A percentile compares a stretch with the other conserved stretches of the same genome.
phyloP scores from a whole-genome alignment of 164 flowering plant species.

The Buxus sempervirens region DNA sequence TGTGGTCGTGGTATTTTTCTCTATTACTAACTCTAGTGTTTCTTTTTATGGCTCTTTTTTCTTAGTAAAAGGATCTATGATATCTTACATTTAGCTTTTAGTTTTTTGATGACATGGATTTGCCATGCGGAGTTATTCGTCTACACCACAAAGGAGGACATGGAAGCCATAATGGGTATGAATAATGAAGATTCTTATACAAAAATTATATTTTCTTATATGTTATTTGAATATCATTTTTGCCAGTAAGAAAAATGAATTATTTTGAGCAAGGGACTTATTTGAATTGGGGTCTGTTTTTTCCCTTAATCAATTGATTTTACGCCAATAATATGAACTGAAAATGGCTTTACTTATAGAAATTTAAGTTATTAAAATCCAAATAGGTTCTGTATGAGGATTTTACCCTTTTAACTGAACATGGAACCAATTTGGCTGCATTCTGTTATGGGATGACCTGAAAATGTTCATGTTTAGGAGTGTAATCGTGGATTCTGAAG shows the following conservation, averaged over 20 bases:
- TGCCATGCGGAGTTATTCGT: slow-evolving; percentile 97
- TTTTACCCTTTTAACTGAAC: no score
- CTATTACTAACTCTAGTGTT: not conserved
- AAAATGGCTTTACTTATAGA: not conserved
- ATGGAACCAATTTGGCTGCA: no score
- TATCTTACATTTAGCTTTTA: slow-evolving; percentile 17
- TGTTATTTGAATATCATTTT: not conserved
- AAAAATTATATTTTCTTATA: not conserved
- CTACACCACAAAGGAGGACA: slow-evolving; percentile 72
- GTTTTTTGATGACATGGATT: slow-evolving; percentile 87
- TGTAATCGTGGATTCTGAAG: no score
- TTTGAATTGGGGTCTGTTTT: not conserved
- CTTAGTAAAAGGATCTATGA: not conserved
- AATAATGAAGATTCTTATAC: not conserved
- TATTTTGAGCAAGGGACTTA: not conserved
- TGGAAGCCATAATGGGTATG: slow-evolving; percentile 88
- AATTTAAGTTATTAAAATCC: no score
- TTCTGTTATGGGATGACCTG: no score
- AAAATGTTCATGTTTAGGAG: no score
- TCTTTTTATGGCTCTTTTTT: not conserved
- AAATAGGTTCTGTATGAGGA: no score
- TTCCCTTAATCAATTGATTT: not conserved
- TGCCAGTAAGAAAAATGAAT: not conserved
- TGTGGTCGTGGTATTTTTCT: slow-evolving; percentile 65
- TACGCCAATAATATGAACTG: not conserved